Conservation (phyloP, 768 basidiomycete genomes). For the Lactarius hatsudake region DNA sequence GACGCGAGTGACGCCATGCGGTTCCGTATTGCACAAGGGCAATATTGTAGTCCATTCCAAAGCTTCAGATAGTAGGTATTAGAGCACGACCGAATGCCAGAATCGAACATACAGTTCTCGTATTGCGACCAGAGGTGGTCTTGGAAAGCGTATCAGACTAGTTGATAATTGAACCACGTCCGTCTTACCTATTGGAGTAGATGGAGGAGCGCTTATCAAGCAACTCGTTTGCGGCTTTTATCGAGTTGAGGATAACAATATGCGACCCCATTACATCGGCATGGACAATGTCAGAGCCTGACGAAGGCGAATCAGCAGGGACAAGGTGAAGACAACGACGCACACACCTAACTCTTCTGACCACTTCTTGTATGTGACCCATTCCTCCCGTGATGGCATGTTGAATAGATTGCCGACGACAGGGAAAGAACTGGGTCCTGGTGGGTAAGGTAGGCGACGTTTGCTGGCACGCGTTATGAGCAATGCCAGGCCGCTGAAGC, state of each 20-base stretch:
- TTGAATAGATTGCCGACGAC: not conserved
- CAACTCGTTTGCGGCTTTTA: not conserved
- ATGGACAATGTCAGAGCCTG: not conserved
- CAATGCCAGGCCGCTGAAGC: not conserved
- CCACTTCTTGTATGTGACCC: not conserved
- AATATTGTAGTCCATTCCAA: not conserved
- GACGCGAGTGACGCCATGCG: not conserved
- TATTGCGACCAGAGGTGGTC: not conserved
- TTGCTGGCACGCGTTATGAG: not conserved
- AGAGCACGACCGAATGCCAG: not conserved
- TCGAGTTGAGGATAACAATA: not conserved
- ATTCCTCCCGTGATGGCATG: constrained; percentile 1
- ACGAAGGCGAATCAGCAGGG: not conserved
- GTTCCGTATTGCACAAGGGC: not conserved
- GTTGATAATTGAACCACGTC: not conserved
- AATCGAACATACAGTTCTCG: not conserved
- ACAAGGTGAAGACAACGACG: not conserved
- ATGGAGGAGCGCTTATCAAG: not conserved
- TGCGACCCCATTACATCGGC: not conserved
- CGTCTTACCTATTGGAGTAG: not conserved
- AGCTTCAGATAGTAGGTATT: not conserved
- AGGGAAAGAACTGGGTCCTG: not conserved
- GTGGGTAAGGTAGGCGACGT: constrained; percentile 2
- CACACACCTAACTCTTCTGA: not conserved
- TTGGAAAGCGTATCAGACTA: not conserved